phyloP scores from a whole-genome alignment of 1,284 basidiomycete species.

The Volvariella volvacea region DNA sequence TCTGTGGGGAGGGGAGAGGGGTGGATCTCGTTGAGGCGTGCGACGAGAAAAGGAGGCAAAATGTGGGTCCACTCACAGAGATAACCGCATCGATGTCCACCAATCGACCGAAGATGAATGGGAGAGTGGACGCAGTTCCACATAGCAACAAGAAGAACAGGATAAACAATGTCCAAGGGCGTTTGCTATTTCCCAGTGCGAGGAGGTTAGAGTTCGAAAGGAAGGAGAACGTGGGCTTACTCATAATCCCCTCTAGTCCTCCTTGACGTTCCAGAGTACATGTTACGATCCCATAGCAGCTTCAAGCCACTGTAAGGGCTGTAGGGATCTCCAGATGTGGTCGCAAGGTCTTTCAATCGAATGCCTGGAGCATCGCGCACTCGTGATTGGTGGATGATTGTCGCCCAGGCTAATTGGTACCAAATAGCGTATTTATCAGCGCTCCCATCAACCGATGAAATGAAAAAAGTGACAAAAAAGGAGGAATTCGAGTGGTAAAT shows the following conservation, averaged over 20 bases:
- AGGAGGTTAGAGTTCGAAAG: neutral
- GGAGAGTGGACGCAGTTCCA: conserved; percentile 15
- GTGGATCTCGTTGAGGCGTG: neutral
- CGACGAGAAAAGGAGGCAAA: neutral
- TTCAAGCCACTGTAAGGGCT: conserved; percentile 20
- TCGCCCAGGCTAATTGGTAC: conserved; percentile 34
- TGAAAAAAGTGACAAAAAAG: neutral
- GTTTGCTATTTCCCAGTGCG: conserved; percentile 14
- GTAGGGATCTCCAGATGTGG: conserved; percentile 20
- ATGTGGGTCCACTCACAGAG: conserved; percentile 16
- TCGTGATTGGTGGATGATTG: conserved; percentile 32
- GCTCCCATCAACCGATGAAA: too few relatives aligned
- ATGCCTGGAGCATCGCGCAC: conserved; percentile 23
- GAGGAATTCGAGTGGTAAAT: too few relatives aligned
- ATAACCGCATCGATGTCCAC: conserved; percentile 23
- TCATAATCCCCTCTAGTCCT: conserved; percentile 24
- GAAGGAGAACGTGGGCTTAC: conserved; percentile 15
- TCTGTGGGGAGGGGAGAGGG: too few relatives aligned
- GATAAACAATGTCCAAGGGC: conserved; percentile 28
- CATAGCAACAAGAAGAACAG: conserved; percentile 24
- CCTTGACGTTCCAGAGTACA: conserved; percentile 22
- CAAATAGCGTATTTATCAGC: too few relatives aligned
- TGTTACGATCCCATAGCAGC: conserved; percentile 24
- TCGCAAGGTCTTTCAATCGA: conserved; percentile 26
- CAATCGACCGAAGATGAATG: conserved; percentile 28